These are phyloP conservation scores for Nakazawaea wickerhamii DNA, from an alignment of 805 yeast species.

Conservation along the genomic window DNA sequence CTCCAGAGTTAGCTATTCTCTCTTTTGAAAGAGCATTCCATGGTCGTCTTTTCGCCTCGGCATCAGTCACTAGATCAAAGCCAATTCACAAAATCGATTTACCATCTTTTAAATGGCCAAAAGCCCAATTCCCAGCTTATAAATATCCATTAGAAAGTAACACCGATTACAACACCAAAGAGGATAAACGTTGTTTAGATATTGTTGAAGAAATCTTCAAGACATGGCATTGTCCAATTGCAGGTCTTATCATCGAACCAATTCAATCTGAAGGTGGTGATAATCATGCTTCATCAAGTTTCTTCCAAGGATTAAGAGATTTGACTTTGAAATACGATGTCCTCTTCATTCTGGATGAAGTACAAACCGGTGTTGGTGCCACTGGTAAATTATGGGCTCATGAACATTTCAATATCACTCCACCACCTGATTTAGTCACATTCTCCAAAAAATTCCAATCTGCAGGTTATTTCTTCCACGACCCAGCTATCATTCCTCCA, in stretches of 20 bases:
- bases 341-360: conserved; percentile 64
- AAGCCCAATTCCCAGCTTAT: conserved; percentile 67
- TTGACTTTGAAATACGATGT: conserved; percentile 52
- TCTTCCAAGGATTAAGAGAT: conserved; percentile 59
- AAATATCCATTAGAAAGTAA: conserved; percentile 75
- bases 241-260: conserved; percentile 53
- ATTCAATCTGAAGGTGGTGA: conserved; percentile 77
- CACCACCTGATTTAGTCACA: conserved; percentile 65
- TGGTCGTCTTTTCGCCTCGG: conserved; percentile 51
- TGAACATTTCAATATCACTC: conserved; percentile 57
- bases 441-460: conserved; percentile 71
- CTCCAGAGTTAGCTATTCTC: conserved; percentile 46
- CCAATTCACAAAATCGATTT: conserved; percentile 54
- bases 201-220: conserved; percentile 36
- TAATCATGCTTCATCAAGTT: conserved; percentile 58
- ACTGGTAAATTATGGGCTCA: conserved; percentile 73
- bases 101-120: conserved; percentile 59
- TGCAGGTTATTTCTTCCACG: conserved; percentile 65
- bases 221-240: conserved; percentile 37
- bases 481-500: conserved; percentile 52
- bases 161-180: conserved; percentile 43
- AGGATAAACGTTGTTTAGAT: conserved; percentile 42
- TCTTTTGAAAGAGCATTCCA: conserved; percentile 54
- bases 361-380: conserved; percentile 72
- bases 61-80: conserved; percentile 51